These are phyloP conservation scores for Podaxis sp. DNA, from an alignment of 768 basidiomycete genomes.

Conservation along the genomic window DNA sequence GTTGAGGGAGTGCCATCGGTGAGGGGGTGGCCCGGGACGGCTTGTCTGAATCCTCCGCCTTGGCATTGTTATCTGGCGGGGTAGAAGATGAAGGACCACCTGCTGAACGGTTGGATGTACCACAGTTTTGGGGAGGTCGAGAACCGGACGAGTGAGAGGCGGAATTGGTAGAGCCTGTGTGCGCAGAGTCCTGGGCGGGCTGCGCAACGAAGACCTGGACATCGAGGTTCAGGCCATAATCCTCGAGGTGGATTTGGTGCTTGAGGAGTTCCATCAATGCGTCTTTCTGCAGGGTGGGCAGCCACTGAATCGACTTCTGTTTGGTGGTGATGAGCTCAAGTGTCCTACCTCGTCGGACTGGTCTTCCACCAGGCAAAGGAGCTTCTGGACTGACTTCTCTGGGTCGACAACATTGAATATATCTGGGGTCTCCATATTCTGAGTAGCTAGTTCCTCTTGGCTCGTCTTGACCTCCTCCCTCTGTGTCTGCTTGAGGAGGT, in stretches of 20 bases:
- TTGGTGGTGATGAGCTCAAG: neutral
- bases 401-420: neutral
- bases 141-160: neutral
- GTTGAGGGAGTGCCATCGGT: neutral
- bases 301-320: neutral
- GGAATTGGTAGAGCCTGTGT: neutral
- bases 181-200: neutral
- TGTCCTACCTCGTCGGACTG: neutral
- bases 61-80: neutral
- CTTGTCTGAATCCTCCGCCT: neutral
- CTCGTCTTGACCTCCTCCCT: neutral
- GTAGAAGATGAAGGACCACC: neutral
- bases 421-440: neutral
- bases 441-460: neutral
- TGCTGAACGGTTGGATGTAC: neutral
- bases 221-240: neutral
- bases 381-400: neutral
- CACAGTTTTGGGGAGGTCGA: neutral
- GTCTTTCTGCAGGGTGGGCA: neutral
- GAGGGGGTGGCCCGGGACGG: neutral
- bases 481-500: neutral
- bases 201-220: neutral
- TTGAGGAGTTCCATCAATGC: no score
- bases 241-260: no score
- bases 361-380: neutral